Evolutionary conservation across 78 protist species (phyloP), one percentile per base, ranked within the genome.

Genomic region (Thecamonas trahens): DNA sequence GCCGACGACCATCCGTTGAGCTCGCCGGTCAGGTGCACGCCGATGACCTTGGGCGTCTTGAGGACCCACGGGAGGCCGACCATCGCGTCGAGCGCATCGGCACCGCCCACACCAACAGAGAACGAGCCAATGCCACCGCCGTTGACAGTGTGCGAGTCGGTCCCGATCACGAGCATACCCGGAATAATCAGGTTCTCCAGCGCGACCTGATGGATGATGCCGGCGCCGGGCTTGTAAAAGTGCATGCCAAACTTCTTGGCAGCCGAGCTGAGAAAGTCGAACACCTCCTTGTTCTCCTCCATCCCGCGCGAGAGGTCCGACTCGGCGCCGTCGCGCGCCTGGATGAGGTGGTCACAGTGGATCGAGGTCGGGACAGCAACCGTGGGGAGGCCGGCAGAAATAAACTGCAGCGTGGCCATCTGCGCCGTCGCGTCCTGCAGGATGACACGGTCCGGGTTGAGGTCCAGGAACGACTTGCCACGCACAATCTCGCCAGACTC

Each of bases 391-490:
- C 95, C 97, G 11, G 91, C 74, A 55, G 88, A 71, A 78, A 93
- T 91, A 69, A 93, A 91, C 77, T 93, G 97, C 40, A 93, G 84
- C 61, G 91, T 84, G 6, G 97, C 97, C 97, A 93, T 93, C 70
- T 89, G 77, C 0, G 83, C 80, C 20, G 77, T 77, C 32, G 73
- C 65, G 34, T 65, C 88, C 61, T 93, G 95, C 92, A 88, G 82
- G 55, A 93, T 92, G 54, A 93, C 97, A 31, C 97, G 88, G 66
- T 93, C 97, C 32, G 97, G 97, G 34, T 84, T 69, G 37, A 90
- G 86, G 75, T 83, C 66, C 40, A 93, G 82, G 77, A 88, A 91
- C 14, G 87, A 62, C 53, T 72, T 54, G 42, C 95, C 95, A 69
- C 93, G 85, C 35, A 34, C 76, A 1, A 76, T 44, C 29, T 74